phyloP scores from a whole-genome alignment of 352 stramenopile genomes.

The Halophytophthora batemanensis region DNA sequence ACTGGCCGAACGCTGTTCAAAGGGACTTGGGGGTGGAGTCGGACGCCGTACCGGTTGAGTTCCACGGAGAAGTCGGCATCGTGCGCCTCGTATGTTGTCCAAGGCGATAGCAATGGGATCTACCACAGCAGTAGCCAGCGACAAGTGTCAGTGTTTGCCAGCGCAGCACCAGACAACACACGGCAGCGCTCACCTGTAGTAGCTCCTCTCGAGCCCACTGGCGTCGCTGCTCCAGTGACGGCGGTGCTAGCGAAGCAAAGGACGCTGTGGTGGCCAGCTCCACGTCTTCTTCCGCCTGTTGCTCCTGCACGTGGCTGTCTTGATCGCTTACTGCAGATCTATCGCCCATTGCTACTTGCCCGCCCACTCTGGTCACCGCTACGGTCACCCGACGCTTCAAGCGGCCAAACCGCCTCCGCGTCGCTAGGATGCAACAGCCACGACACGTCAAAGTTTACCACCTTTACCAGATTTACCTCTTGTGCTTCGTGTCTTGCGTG shows the following conservation, averaged over 20 bases:
- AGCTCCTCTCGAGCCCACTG: slow-evolving; percentile 19
- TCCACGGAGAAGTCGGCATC: slow-evolving; percentile 48
- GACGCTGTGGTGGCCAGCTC: slow-evolving; percentile 3
- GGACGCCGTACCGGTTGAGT: slow-evolving; percentile 32
- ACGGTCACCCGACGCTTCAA: slow-evolving; percentile 7
- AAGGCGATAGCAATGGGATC: slow-evolving; percentile 47
- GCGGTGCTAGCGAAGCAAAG: not conserved
- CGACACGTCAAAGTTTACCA: no score
- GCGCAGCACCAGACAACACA: not conserved
- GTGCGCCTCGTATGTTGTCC: slow-evolving; percentile 36
- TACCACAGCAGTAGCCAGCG: not conserved
- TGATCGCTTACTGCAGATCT: no score
- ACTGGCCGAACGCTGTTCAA: not conserved
- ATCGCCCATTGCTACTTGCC: not conserved
- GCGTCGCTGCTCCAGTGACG: slow-evolving; percentile 11
- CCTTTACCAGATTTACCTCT: not conserved
- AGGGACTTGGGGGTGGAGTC: not conserved
- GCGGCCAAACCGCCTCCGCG: not conserved
- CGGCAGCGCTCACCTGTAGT: slow-evolving; percentile 12
- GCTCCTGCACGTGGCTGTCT: not conserved
- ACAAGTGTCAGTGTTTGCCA: not conserved
- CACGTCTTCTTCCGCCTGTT: not conserved
- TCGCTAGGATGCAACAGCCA: no score
- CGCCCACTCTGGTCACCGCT: no score
- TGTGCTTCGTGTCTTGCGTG: not conserved